These are phyloP conservation scores for Peronospora destructor DNA, from an alignment of 352 stramenopile genomes.

Conservation along the genomic window DNA sequence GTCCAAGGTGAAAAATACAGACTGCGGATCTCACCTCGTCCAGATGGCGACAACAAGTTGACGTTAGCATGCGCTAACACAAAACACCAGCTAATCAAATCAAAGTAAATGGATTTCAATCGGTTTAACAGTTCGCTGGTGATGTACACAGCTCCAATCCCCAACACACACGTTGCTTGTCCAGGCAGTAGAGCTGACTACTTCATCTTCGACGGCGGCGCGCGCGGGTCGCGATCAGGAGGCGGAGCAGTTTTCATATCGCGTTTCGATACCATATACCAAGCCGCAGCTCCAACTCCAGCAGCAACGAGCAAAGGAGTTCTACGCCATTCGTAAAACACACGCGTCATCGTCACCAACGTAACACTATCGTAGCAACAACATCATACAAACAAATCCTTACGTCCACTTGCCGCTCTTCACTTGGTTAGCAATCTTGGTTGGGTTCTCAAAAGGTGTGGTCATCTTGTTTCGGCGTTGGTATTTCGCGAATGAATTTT, in stretches of 20 bases:
- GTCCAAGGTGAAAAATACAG: too few relatives aligned
- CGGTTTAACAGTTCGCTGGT: not conserved
- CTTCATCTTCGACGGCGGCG: conserved; percentile 28
- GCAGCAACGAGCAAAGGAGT: conserved; percentile 22
- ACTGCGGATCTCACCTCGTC: too few relatives aligned
- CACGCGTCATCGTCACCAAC: not conserved
- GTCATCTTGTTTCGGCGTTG: conserved; percentile 9
- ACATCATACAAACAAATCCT: not conserved
- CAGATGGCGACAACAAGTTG: too few relatives aligned
- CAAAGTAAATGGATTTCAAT: conserved; percentile 1
- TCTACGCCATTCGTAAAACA: conserved; percentile 2
- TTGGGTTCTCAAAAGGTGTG: conserved; percentile 28
- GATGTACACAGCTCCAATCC: not conserved
- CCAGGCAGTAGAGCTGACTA: conserved; percentile 1
- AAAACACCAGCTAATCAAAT: not conserved
- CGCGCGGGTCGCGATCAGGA: conserved; percentile 16
- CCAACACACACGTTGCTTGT: not conserved
- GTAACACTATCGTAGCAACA: not conserved
- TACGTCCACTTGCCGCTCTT: conserved; percentile 33
- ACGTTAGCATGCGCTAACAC: too few relatives aligned
- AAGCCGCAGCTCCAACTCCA: conserved; percentile 24
- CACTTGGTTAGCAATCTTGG: conserved; percentile 24
- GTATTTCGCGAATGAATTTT: conserved; percentile 9
- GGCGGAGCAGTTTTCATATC: conserved; percentile 8
- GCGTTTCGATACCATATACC: conserved; percentile 28